Evolutionary conservation across 1,139 yeast species (phyloP), one percentile per base, ranked within the genome.

Genomic region (Kazachstania sp.): DNA sequence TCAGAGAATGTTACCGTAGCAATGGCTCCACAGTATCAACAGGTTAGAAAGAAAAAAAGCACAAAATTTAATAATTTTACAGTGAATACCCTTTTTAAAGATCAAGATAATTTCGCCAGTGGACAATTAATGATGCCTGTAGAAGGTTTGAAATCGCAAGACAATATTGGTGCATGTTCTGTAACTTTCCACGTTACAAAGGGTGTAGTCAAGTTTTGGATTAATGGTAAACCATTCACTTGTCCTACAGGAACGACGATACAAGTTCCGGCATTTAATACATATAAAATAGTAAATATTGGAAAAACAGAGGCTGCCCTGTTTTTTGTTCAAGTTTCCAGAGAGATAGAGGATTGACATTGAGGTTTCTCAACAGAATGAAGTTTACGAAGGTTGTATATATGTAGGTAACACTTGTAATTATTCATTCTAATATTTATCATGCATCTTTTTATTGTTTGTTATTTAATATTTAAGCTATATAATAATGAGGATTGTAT

Each of bases 201-300:
- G 37, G 97, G 97, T 0, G 59, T 74, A 3, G 64, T 86, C 13
- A 85, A 85, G 57, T 87, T 85, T 3, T 75, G 78, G 2, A 57
- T 88, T 6, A 76, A 80, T 39, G 79, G 77, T 9, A 72, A 71
- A 28, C 71, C 69, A 16, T 86, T 88, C 59, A 68, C 78, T 8
- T 84, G 83, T 9, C 73, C 78, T 0, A 70, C 74, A 51, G 95
- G 95, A 1, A 84, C 95, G 49, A 76, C 92, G 1, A 81, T 87
- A 58, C 85, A 83, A 54, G 74, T 88, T 3, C 96, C 96, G 0
- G 74, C 83, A 68, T 83, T 82, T 3, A 86, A 83, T 58, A 72
- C 73, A 43, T 87, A 85, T 62, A 76, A 83, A 49, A 69, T 83
- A 62, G 69, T 71, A 52, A 79, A 86, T 59, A 70, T 71, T 37